Conservation (phyloP, 2,329 filamentous ascomycete genomes). For the Penicillium sp. region DNA sequence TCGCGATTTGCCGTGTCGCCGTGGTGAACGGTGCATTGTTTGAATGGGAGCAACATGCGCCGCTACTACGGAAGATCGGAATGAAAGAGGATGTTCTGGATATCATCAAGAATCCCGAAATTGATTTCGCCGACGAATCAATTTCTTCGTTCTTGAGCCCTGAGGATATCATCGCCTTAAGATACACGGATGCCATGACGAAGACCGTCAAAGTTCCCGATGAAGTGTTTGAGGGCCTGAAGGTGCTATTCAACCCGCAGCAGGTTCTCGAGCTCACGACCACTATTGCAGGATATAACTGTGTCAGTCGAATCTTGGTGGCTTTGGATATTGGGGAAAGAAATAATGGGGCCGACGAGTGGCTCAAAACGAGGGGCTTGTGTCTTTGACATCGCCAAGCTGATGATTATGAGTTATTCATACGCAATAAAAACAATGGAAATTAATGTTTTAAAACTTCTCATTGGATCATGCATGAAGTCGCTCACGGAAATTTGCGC, state of each 20-base stretch:
- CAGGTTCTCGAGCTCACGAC: conserved; percentile 81
- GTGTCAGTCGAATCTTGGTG: conserved; percentile 79
- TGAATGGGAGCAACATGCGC: conserved; percentile 79
- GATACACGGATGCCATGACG: conserved; percentile 84
- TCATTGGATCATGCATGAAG: too few relatives aligned
- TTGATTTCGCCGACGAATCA: conserved; percentile 27
- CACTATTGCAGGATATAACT: conserved; percentile 79
- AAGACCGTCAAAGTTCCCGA: conserved; percentile 69
- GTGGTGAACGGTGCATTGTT: conserved; percentile 81
- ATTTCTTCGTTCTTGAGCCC: conserved; percentile 49
- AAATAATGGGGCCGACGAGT: conserved; percentile 25
- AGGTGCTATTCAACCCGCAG: conserved; percentile 62
- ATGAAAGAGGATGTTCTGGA: conserved; percentile 52
- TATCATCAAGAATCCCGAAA: conserved; percentile 33
- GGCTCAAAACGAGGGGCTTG: neutral
- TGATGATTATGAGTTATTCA: neutral
- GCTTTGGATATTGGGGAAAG: conserved; percentile 66
- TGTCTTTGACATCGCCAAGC: neutral
- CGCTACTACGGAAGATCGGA: conserved; percentile 63
- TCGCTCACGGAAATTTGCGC: too few relatives aligned
- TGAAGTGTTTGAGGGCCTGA: conserved; percentile 65
- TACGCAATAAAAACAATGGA: neutral
- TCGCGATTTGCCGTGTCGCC: conserved; percentile 79
- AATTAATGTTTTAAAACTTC: too few relatives aligned
- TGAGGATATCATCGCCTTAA: conserved; percentile 67